Evolutionary conservation across 1,284 basidiomycete species (phyloP), one percentile per base, ranked within the genome.

Genomic region (Fomitopsis palustris): DNA sequence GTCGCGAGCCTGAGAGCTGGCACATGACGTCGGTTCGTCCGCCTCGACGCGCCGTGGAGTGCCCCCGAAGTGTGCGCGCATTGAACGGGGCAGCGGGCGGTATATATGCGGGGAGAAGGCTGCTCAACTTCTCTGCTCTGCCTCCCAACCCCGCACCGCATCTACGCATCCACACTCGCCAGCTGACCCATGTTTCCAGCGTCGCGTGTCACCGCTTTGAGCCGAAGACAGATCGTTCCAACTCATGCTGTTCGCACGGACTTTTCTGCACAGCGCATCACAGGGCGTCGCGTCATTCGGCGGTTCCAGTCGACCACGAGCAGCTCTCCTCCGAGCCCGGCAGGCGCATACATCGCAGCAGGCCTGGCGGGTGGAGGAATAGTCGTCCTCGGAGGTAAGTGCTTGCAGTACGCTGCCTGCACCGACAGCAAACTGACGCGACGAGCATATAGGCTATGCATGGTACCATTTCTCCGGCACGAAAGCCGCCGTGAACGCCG

Each of bases 401-500:
- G 16, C 21, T 8, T 42, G 5, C 17, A 27, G 17, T 21, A 7
- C n/a, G 16, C 12, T 8, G 4, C 7, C 16, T 4, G 1, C 27
- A 16, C 4, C 6, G 12, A 12, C 9, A n/a, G 7, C 2, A 2
- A 7, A n/a, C 31, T 52, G n/a, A 52, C 29, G 35, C 3, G 6
- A 31, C 27, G 17, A 31, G 49, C 49, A 52, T 52, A 31, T 33
- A 64, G 65, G 56, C 5, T 66, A 64, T 52, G 58, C 59, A 3
- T 62, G 58, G 58, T 66, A 64, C 27, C 61, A 66, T 23, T 52
- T 63, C 12, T 66, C 65, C 0, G 63, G 63, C 3, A 42, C 54
- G 1, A 64, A 64, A 45, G 37, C 35, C 19, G 23, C 58, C 0
- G 64, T 64, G 0, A 63, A 63, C n/a, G 51, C 55, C 21, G 45